Evolutionary conservation across 2,329 filamentous ascomycete genomes (phyloP).

Genomic region (Xylaria sp.): DNA sequence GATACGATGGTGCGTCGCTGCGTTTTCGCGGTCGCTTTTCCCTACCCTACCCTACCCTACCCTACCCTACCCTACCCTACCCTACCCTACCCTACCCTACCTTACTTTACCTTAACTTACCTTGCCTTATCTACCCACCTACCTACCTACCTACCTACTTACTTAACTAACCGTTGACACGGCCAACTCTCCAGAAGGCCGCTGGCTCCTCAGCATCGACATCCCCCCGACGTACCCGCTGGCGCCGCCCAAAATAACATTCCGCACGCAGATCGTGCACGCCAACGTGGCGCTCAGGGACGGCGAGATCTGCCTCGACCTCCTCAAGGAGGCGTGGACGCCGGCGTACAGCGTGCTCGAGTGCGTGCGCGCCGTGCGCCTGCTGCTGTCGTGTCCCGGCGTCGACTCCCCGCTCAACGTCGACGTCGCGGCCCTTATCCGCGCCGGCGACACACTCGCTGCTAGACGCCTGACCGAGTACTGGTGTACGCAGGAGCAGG

Average conservation of each 20-base stretch:
- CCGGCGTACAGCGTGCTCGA: conserved; percentile 84
- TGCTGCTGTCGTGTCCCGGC: conserved; percentile 75
- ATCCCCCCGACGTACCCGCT: conserved; percentile 85
- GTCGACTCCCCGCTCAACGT: conserved; percentile 82
- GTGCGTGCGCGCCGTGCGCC: conserved; percentile 77
- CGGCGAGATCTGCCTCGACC: conserved; percentile 93
- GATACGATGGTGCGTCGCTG: conserved; percentile 63
- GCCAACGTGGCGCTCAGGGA: conserved; percentile 77
- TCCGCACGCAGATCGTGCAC: conserved; percentile 87
- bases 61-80: neutral
- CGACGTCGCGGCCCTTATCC: conserved; percentile 77
- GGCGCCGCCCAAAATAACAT: conserved; percentile 79
- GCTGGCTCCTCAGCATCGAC: conserved; percentile 83
- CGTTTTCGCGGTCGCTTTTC: neutral
- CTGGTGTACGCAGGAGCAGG: conserved; percentile 66
- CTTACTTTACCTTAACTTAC: no score
- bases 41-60: neutral
- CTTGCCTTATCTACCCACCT: neutral
- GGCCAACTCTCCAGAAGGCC: conserved; percentile 65
- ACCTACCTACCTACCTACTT: neutral
- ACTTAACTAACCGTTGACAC: neutral
- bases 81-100: no score
- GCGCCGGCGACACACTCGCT: conserved; percentile 74
- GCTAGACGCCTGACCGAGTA: conserved; percentile 77
- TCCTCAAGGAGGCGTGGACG: conserved; percentile 83